Conservation (phyloP, 371 early-diverging fungal genomes). For the Rhizopus sp. region DNA sequence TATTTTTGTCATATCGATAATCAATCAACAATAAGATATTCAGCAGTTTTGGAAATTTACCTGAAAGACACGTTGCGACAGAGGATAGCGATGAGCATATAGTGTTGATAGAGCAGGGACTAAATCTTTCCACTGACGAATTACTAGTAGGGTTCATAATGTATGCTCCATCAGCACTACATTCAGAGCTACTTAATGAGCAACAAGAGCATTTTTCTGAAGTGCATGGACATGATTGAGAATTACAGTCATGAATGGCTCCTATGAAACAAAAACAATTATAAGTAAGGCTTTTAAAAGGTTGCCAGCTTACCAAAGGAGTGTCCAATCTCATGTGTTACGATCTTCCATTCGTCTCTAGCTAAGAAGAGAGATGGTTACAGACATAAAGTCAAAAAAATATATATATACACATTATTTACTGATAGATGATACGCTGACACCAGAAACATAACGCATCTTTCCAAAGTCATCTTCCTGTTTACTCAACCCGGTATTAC, state of each 20-base stretch:
- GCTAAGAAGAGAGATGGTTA: constrained; percentile 30
- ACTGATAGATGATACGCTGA: constrained; percentile 84
- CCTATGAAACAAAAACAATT: constrained; percentile 26
- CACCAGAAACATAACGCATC: constrained; percentile 71
- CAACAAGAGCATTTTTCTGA: constrained; percentile 67
- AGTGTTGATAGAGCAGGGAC: constrained; percentile 75
- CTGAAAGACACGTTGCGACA: constrained; percentile 61
- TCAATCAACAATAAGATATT: background rate
- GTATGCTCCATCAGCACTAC: constrained; percentile 77
- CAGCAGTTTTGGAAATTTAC: constrained; percentile 31
- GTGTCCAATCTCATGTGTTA: constrained; percentile 97
- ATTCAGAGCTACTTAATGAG: constrained; percentile 58
- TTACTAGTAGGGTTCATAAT: constrained; percentile 89
- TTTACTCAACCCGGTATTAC: constrained; percentile 50
- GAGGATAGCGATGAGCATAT: constrained; percentile 66
- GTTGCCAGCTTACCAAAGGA: constrained; percentile 61
- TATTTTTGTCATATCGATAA: background rate
- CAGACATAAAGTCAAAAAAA: background rate
- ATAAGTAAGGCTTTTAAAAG: background rate
- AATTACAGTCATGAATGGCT: constrained; percentile 72
- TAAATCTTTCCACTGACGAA: constrained; percentile 65
- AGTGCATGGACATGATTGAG: constrained; percentile 58
- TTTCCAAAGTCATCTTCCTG: constrained; percentile 46
- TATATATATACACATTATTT: background rate
- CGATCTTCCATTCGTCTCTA: constrained; percentile 91